Percentiles rank a stretch among this genome's conserved stretches.
These are phyloP conservation scores for Cytospora chrysosperma DNA, from an alignment of 2,329 filamentous ascomycete species.

Conservation along the genomic window DNA sequence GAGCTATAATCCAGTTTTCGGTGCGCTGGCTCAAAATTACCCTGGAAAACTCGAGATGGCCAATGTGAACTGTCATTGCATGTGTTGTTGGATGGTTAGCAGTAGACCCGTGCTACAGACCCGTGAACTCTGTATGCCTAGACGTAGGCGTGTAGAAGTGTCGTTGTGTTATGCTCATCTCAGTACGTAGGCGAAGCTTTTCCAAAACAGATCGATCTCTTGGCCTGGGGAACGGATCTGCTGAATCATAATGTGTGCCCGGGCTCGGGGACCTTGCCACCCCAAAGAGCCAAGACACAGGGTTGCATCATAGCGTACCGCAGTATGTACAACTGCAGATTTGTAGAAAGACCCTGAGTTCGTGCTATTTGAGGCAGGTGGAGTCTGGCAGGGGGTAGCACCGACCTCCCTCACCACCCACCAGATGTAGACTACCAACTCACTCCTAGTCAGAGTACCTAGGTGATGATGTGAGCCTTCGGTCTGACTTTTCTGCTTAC, in stretches of 20 bases:
- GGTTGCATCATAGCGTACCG: background rate
- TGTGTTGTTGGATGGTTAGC: background rate
- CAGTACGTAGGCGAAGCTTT: conserved; percentile 10
- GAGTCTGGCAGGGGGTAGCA: background rate
- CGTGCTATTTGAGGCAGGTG: conserved; percentile 17
- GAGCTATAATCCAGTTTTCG: no score
- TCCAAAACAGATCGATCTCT: conserved; percentile 15
- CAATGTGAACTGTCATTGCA: no score
- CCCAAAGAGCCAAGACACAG: background rate
- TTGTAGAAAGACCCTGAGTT: background rate
- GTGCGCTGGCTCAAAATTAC: no score
- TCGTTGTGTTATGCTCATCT: background rate
- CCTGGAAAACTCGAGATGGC: no score
- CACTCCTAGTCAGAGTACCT: no score
- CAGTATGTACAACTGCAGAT: no score
- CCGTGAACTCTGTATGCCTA: no score
- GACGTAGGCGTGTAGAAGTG: no score
- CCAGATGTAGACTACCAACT: no score
- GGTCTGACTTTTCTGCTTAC: background rate
- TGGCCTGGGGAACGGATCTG: background rate
- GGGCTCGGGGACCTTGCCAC: no score
- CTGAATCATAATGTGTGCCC: no score
- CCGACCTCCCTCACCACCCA: background rate
- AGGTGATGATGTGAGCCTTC: background rate
- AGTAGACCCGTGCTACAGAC: background rate